These are phyloP conservation scores for Pythium diclinum DNA, from an alignment of 352 stramenopile genomes.

Conservation along the genomic window DNA sequence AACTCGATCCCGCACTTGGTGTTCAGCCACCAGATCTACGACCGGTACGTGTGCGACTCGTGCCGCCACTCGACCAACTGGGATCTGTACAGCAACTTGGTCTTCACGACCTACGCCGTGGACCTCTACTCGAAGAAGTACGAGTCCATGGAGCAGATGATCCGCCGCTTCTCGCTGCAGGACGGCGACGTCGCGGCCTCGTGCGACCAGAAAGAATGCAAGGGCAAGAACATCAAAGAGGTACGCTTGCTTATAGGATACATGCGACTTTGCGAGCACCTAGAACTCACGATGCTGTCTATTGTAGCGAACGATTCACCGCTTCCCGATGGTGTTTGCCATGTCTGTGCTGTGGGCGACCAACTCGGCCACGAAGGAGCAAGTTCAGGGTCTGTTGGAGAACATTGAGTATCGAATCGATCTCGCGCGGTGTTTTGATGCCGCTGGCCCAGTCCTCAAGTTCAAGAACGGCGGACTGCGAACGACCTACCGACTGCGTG, in stretches of 20 bases:
- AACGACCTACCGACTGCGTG: conserved; percentile 73
- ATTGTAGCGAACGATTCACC: conserved; percentile 60
- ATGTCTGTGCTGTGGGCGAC: conserved; percentile 82
- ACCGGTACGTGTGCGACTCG: conserved; percentile 62
- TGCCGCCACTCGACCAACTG: conserved; percentile 65
- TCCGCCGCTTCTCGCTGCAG: conserved; percentile 55
- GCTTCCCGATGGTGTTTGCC: conserved; percentile 85
- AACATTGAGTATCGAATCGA: conserved; percentile 72
- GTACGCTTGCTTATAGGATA: conserved; percentile 13
- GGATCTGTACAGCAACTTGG: conserved; percentile 82
- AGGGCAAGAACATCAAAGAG: conserved; percentile 67
- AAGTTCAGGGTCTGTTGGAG: conserved; percentile 59
- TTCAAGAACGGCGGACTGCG: conserved; percentile 70
- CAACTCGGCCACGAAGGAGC: conserved; percentile 65
- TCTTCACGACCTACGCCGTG: conserved; percentile 80
- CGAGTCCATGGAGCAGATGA: conserved; percentile 70
- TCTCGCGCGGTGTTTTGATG: conserved; percentile 72
- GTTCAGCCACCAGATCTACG: conserved; percentile 87
- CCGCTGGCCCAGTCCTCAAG: conserved; percentile 56
- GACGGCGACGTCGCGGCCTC: conserved; percentile 49
- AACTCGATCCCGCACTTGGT: conserved; percentile 86
- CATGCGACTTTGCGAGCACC: no score
- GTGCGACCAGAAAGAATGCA: conserved; percentile 56
- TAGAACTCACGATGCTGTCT: neutral
- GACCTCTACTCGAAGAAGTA: conserved; percentile 61